Evolutionary conservation across 1,284 basidiomycete genomes (phyloP).

Genomic region (Cryptococcus jaspeensis): DNA sequence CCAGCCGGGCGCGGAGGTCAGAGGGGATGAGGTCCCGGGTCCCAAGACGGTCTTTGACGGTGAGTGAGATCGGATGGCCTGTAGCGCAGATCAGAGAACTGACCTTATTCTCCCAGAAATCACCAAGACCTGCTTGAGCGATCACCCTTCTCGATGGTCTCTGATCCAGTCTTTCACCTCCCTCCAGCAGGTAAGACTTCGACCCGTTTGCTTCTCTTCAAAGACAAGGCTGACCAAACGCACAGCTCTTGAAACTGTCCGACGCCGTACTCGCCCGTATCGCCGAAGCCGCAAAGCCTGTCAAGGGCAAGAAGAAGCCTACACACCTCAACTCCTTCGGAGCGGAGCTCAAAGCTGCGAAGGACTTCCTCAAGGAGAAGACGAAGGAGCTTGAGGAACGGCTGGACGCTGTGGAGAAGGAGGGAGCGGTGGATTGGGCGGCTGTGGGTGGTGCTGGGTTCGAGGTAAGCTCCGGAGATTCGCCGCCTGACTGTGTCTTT

Average conservation of each 20-base stretch:
- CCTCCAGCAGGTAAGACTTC: conserved; percentile 10
- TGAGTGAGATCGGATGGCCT: too few relatives aligned
- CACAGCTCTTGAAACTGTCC: conserved; percentile 8
- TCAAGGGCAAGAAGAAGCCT: conserved; percentile 30
- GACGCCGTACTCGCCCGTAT: conserved; percentile 14
- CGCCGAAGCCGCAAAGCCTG: conserved; percentile 12
- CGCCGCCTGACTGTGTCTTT: too few relatives aligned
- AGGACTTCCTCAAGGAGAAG: neutral
- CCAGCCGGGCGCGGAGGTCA: neutral
- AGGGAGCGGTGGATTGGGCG: neutral
- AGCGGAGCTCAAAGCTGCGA: neutral
- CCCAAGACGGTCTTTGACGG: conserved; percentile 4
- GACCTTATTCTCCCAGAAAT: neutral
- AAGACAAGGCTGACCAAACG: neutral
- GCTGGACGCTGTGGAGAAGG: neutral
- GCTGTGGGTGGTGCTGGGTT: neutral
- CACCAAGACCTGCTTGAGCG: neutral
- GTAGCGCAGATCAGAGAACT: too few relatives aligned
- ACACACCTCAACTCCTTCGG: conserved; percentile 2
- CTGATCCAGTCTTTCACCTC: conserved; percentile 7
- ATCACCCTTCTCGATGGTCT: conserved; percentile 9
- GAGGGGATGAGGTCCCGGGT: too few relatives aligned
- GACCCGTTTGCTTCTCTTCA: neutral
- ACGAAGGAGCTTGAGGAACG: neutral
- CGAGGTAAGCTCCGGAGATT: neutral